Evolutionary conservation across 768 basidiomycete genomes (phyloP).

Genomic region (Fomitopsis serialis): DNA sequence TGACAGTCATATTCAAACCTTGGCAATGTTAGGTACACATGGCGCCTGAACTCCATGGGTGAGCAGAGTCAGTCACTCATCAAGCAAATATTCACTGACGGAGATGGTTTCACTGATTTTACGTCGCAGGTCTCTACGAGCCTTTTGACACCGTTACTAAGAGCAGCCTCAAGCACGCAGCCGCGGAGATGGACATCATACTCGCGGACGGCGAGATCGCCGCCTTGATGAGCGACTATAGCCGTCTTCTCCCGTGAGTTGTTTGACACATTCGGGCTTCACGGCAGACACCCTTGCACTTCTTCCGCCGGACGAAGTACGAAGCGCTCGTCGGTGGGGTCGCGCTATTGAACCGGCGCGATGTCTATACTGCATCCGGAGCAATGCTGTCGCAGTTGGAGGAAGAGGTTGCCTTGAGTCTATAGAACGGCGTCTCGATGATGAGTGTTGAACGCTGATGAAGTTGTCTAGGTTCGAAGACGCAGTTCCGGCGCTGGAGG

Average conservation of each 20-base stretch:
- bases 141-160: conserved; percentile 22
- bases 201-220: conserved; percentile 4
- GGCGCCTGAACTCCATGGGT: conserved; percentile 23
- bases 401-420: no score
- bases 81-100: no score
- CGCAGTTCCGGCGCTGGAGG: conserved; percentile 13
- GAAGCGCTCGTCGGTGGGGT: no score
- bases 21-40: conserved; percentile 23
- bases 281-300: no score
- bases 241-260: conserved; percentile 16
- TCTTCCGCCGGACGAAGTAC: no score
- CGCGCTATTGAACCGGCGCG: no score
- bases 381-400: no score
- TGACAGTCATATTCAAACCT: no score
- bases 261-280: not conserved
- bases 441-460: not conserved
- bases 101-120: no score
- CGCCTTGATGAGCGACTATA: conserved; percentile 19
- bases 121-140: conserved; percentile 20
- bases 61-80: no score
- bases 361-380: no score
- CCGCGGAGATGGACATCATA: conserved; percentile 10
- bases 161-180: conserved; percentile 20
- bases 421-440: not conserved
- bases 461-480: conserved; percentile 17